Evolutionary conservation across 176 grass and related monocot species (phyloP).

Genomic region (Paspalum vaginatum): DNA sequence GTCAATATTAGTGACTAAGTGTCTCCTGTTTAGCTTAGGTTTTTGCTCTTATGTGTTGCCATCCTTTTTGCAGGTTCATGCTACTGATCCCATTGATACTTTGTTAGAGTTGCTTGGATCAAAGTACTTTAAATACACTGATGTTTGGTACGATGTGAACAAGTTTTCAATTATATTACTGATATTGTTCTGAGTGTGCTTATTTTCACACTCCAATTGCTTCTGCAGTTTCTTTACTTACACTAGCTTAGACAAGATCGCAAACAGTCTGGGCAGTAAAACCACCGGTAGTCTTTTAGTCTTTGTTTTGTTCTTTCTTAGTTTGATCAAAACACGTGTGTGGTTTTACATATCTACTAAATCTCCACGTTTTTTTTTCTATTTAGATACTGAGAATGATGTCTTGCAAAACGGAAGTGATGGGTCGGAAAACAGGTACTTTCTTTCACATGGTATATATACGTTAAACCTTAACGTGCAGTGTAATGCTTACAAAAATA

Average conservation of each 20-base stretch:
- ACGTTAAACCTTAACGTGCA: not conserved
- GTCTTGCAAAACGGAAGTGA: constrained; percentile 37
- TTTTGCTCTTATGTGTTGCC: constrained; percentile 12
- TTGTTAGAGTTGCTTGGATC: constrained; percentile 72
- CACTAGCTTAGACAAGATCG: constrained; percentile 83
- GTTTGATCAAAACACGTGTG: constrained; percentile 10
- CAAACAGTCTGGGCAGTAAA: constrained; percentile 56
- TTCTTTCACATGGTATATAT: not conserved
- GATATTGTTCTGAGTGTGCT: constrained; percentile 11
- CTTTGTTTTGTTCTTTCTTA: not conserved
- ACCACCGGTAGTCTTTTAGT: constrained; percentile 40
- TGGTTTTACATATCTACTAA: not conserved
- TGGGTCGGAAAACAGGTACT: constrained; percentile 49
- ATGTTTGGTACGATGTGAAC: constrained; percentile 71
- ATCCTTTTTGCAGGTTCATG: constrained; percentile 53
- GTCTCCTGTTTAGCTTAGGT: not conserved
- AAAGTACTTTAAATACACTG: constrained; percentile 76
- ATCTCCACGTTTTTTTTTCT: constrained; percentile 31
- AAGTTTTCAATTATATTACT: not conserved
- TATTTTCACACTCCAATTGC: constrained; percentile 15
- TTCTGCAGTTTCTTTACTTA: constrained; percentile 84
- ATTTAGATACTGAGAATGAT: constrained; percentile 47
- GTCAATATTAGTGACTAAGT: not conserved
- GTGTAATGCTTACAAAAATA: constrained; percentile 5
- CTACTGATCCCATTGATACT: constrained; percentile 52